Base-by-base conservation (phyloP, 2,329 filamentous ascomycete genomes). In the Stagonosporopsis chrysanthemi region DNA sequence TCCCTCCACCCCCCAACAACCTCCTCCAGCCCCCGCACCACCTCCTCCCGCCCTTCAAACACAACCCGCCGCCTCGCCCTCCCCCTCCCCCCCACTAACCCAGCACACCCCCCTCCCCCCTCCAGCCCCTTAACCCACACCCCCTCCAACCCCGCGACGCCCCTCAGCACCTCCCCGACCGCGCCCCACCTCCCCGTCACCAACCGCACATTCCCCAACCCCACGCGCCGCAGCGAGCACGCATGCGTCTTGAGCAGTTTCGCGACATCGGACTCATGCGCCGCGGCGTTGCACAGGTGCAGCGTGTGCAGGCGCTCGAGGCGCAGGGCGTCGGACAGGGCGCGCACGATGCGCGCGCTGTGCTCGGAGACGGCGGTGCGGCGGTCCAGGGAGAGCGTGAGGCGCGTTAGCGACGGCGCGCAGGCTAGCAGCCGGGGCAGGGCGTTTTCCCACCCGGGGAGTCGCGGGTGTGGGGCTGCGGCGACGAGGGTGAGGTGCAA, bases 361-460 rank as follows among this genome's bases (percentile, higher is more conserved):
- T 65, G 61, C 17, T 54, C 43, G 6, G 65, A 62, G 6, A 61
- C 22, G 9, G 42, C 35, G 4, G 36, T 33, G 15, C 45, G 50
- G 26, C 63, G 56, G 28, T 68, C 67, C 4, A 73, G 56, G 26
- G 59, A 66, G 14, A 74, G 29, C 6, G 65, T 49, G 12, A 74
- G 52, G 12, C 51, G 59, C 31, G 62, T 55, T 9, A 72, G 31
- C 4, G 24, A 42, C 9, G 68, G 53, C 14, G 67, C 62, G 24
- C 60, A 41, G 29, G 55, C 35, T 23, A 74, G 60, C 29, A 74
- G 64, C 3, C 64, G 56, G 28, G 56, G 60, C 1, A 73, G 38
- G 1, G 56, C 52, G 12, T 64, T 63, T 19, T 67, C 60, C 68
- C 70, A 72, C 22, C 66, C 66, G 7, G 65, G 60, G 12, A 57